A percentile compares a stretch with the other conserved stretches of the same genome.
Conservation (phyloP, 1,139 yeast genomes). For the Candida glucosophila region DNA sequence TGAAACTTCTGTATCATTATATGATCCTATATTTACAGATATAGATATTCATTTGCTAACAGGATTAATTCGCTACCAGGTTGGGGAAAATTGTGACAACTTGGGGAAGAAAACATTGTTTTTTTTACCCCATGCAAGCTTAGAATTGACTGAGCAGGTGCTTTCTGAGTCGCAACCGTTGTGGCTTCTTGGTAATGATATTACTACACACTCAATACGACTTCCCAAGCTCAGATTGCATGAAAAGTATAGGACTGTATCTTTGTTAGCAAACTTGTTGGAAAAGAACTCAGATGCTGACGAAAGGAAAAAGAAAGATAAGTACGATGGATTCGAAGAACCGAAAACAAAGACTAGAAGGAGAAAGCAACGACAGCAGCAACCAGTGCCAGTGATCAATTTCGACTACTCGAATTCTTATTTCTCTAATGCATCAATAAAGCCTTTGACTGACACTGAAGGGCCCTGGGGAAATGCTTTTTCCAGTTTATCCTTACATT, state of each 20-base stretch:
- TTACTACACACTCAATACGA: constrained; percentile 45
- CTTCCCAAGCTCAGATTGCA: constrained; percentile 31
- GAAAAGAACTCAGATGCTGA: constrained; percentile 5
- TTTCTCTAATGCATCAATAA: constrained; percentile 17
- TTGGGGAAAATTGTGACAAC: constrained; percentile 16
- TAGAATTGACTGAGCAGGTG: constrained; percentile 43
- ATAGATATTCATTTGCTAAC: constrained; percentile 35
- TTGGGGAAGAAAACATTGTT: constrained; percentile 22
- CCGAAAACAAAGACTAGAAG: constrained; percentile 22
- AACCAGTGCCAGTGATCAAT: constrained; percentile 24
- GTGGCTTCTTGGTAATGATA: constrained; percentile 39
- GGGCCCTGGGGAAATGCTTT: constrained; percentile 47
- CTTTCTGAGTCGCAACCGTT: constrained; percentile 23
- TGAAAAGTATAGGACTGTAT: constrained; percentile 31
- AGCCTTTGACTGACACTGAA: constrained; percentile 12
- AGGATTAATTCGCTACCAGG: constrained; percentile 8
- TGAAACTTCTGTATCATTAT: constrained; percentile 32
- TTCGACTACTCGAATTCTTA: constrained; percentile 26
- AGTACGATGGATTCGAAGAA: constrained; percentile 22
- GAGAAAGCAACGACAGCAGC: constrained; percentile 16
- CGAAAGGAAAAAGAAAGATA: too few species aligned
- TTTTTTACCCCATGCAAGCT: constrained; percentile 72
- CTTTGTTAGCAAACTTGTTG: constrained; percentile 28
- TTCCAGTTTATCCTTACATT: constrained; percentile 43
- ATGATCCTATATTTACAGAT: constrained; percentile 54